These are phyloP conservation scores for Endotrypanum monterogeii DNA, from an alignment of 208 protist species.

Conservation along the genomic window DNA sequence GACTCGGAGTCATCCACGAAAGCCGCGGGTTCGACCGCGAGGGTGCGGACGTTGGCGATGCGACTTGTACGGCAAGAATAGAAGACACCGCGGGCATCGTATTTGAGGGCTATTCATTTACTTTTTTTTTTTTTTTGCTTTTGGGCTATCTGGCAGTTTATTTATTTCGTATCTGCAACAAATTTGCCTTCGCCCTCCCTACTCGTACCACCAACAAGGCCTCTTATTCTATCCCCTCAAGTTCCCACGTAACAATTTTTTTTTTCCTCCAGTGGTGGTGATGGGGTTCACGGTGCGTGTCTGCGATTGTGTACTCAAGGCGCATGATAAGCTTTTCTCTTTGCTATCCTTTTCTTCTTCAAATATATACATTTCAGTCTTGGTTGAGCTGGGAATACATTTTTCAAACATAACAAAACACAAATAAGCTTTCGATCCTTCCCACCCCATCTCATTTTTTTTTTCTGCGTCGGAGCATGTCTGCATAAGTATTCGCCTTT, in stretches of 20 bases:
- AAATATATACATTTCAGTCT: too few relatives aligned
- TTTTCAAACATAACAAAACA: too few relatives aligned
- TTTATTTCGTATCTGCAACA: slow-evolving; percentile 10
- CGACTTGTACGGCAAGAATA: not conserved
- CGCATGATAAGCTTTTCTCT: too few relatives aligned
- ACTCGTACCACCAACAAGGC: not conserved
- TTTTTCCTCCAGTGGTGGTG: too few relatives aligned
- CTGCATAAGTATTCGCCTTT: too few relatives aligned
- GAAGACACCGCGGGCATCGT: not conserved
- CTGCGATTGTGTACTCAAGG: too few relatives aligned
- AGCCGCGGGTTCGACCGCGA: not conserved
- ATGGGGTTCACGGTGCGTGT: too few relatives aligned
- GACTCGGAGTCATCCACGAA: not conserved
- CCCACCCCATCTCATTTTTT: too few relatives aligned
- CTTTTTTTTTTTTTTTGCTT: slow-evolving; percentile 10
- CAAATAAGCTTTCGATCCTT: too few relatives aligned
- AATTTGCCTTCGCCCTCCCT: not conserved
- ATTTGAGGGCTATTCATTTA: slow-evolving; percentile 3
- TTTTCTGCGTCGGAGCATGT: too few relatives aligned
- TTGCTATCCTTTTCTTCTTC: too few relatives aligned
- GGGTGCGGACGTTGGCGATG: not conserved
- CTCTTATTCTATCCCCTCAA: not conserved
- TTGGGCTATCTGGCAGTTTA: not conserved
- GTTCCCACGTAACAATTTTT: not conserved
- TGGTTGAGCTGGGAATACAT: too few relatives aligned